phyloP scores from a whole-genome alignment of 2,329 filamentous ascomycete species.

The Chaetomium sp. region DNA sequence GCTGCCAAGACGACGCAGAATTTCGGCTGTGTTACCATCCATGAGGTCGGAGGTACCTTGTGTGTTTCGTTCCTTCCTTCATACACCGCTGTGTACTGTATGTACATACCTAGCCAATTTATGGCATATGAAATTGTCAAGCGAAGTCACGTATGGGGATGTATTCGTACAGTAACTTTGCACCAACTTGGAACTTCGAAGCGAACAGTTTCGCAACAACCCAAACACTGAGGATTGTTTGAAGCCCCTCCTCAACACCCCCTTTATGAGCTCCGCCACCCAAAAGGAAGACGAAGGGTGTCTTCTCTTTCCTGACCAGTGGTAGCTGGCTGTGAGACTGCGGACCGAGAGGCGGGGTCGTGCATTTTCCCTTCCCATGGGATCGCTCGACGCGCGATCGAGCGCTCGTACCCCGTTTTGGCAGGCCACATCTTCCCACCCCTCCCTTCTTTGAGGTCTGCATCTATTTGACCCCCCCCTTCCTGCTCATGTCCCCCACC shows the following conservation, averaged over 20 bases:
- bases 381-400: slow-evolving; percentile 15
- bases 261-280: not conserved
- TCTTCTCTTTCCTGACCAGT: slow-evolving; percentile 22
- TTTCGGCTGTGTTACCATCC: too few species aligned
- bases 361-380: slow-evolving; percentile 19
- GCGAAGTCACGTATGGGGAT: too few species aligned
- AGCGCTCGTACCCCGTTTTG: slow-evolving; percentile 6
- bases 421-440: not conserved
- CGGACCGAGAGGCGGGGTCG: slow-evolving; percentile 28
- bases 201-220: not conserved
- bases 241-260: not conserved
- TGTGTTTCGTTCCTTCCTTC: too few species aligned
- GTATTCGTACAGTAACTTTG: too few species aligned
- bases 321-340: slow-evolving; percentile 16
- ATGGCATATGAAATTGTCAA: too few species aligned
- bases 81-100: too few species aligned
- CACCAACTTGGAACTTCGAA: too few species aligned
- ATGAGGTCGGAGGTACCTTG: too few species aligned
- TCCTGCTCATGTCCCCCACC: too few species aligned
- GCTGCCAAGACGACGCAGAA: too few species aligned
- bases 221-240: not conserved
- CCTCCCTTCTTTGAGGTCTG: slow-evolving; percentile 1
- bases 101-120: too few species aligned
- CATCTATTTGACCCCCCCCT: not conserved
- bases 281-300: slow-evolving; percentile 17